Base-by-base conservation (phyloP, 2,329 filamentous ascomycete species). In the Bipolaris bicolor region DNA sequence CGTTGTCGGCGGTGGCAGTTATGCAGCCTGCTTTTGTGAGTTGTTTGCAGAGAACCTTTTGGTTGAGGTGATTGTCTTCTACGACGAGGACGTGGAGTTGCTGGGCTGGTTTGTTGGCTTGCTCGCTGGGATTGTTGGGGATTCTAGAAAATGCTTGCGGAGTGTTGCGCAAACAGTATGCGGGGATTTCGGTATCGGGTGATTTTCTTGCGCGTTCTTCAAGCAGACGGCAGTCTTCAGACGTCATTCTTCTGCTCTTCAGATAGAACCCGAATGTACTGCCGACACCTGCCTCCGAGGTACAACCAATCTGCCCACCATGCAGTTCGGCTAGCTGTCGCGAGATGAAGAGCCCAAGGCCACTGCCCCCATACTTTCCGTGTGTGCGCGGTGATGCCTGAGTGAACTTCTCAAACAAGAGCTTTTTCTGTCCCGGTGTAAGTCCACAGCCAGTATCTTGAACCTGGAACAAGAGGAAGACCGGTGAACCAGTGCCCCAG, bases 21-120 rank as follows among this genome's bases (percentile, higher is more conserved):
- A 58, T 56, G 45, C 68, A 75, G 15, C 75, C 74, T 20, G 60
- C 55, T 52, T 71, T 73, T 7, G 59, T 63, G 9, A 77, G 68
- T 47, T 76, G 73, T 50, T 72, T 69, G 15, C 65, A 60, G 0
- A 76, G 62, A 1, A 77, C 73, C 15, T 65, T 69, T 57, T 77
- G 74, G 47, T 77, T 77, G 20, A 77, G 66, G 6, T 75, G 50
- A 31, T 77, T 77, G 41, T 77, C 75, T 58, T 77, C 75, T 2
- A 77, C 75, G 3, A 75, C 62, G 1, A 75, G 62, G 26, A 75
- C 59, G 39, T 72, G 66, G 1, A 75, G 61, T n/a, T 16, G 13
- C 4, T 9, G 13, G n/a, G 13, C 3, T 3, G 15, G 15, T n/a
- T 2, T n/a, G n/a, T 36, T 9, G 29, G 29, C 2, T 31, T 31